Conservation (phyloP, 805 yeast genomes). For the Candida sonorensis region DNA sequence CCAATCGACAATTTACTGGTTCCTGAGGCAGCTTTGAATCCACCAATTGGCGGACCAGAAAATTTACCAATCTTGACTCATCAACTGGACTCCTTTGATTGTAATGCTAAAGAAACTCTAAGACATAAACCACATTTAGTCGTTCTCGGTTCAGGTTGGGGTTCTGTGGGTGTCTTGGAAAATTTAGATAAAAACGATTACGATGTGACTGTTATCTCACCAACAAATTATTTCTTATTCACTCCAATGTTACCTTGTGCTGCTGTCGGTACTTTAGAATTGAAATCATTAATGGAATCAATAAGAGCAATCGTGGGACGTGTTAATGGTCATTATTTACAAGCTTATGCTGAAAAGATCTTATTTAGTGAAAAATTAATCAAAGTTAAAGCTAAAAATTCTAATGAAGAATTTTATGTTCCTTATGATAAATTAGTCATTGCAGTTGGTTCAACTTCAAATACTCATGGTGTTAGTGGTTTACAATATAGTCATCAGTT, state of each 20-base stretch:
- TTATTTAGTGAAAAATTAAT: slow-evolving; percentile 50
- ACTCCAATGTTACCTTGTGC: slow-evolving; percentile 67
- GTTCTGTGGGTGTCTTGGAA: slow-evolving; percentile 53
- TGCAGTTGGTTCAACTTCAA: slow-evolving; percentile 63
- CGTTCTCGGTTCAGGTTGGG: slow-evolving; percentile 68
- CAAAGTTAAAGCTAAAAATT: slow-evolving; percentile 43
- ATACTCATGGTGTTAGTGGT: slow-evolving; percentile 70
- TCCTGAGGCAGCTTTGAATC: slow-evolving; percentile 45
- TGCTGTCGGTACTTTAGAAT: slow-evolving; percentile 64
- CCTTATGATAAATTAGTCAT: slow-evolving; percentile 68
- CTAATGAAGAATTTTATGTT: slow-evolving; percentile 48
- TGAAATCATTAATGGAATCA: slow-evolving; percentile 58
- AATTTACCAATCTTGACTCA: slow-evolving; percentile 55
- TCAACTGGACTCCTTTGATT: slow-evolving; percentile 52
- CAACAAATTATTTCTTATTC: slow-evolving; percentile 61
- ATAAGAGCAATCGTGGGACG: slow-evolving; percentile 48
- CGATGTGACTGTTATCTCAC: slow-evolving; percentile 61
- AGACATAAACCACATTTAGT: slow-evolving; percentile 51
- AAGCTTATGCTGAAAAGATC: slow-evolving; percentile 54
- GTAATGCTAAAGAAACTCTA: slow-evolving; percentile 35
- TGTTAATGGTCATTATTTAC: slow-evolving; percentile 54
- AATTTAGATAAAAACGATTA: slow-evolving; percentile 46
- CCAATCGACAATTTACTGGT: slow-evolving; percentile 39
- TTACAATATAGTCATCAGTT: slow-evolving; percentile 52
- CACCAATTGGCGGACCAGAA: slow-evolving; percentile 63